Base-by-base conservation (phyloP, 768 basidiomycete genomes). In the Suillus bovinus region DNA sequence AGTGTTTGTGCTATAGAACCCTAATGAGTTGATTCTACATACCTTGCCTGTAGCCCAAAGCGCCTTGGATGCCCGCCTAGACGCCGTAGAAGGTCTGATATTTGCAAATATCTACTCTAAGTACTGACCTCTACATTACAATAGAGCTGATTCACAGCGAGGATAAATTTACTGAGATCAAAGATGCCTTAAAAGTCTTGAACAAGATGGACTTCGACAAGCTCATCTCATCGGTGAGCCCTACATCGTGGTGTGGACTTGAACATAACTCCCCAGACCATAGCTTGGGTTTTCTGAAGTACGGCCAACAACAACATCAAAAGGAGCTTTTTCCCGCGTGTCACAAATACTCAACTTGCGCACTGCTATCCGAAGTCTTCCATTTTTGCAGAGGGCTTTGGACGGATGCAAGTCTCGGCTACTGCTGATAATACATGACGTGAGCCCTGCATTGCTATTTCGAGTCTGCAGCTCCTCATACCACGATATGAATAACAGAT, bases 161-260 rank as follows among this genome's bases (percentile, higher is more conserved):
- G 75, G 90, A 92, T 58, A 80, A 79, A 38, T 94, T 89, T 68
- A 85, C 80, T 4, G 82, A 86, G 36, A 77, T 92, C 50, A 82
- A 87, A 59, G 83, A 86, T 63, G 89, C 87, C 0, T 78, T 96
- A 50, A 89, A 86, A 71, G 73, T 80, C 2, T 74, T 94, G 59
- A 87, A 91, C 71, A 89, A 90, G 69, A 80, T 91, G 72, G 96
- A 99, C 68, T 83, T 96, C 31, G 96, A 98, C 74, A 95, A 91
- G 70, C 77, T 97, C 8, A 89, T 94, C 39, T 86, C 83, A 53
- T 84, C 84, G 31, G 91, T 89, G 68, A 63, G 80, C 65, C 6
- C 36, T 24, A 3, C 16, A 38, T 8, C 13, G 47, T 2, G 5
- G 42, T 7, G 29, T 57, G 4, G 34, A 34, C 29, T 24, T 27